These are phyloP conservation scores for Logfia minima DNA, from an alignment of 129 eudicot species.

Conservation along the genomic window DNA sequence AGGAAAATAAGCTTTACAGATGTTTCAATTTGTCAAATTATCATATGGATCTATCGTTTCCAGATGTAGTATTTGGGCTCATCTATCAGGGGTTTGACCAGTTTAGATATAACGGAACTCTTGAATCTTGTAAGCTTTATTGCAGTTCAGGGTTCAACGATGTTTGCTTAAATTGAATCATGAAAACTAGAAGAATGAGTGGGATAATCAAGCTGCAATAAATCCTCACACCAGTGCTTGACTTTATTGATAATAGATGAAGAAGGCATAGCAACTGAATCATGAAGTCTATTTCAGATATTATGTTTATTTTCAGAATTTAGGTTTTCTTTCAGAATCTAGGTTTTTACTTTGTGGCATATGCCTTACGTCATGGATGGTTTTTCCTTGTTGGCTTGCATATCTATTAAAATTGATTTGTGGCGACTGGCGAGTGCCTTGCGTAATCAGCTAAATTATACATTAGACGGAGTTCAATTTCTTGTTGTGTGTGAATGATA, in stretches of 20 bases:
- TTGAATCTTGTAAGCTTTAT: not conserved
- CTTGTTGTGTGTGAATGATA: not conserved
- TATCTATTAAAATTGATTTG: not conserved
- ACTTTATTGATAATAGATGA: too few species aligned
- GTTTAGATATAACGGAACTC: not conserved
- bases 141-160: not conserved
- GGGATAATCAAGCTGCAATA: too few species aligned
- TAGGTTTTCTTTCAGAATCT: not conserved
- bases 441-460: not conserved
- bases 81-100: too few species aligned
- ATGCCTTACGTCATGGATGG: not conserved
- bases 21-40: too few species aligned
- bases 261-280: too few species aligned
- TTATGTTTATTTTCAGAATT: not conserved
- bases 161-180: not conserved
- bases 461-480: not conserved
- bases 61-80: too few species aligned
- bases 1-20: too few species aligned
- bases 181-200: too few species aligned
- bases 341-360: not conserved
- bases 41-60: too few species aligned
- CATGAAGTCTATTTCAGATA: constrained; percentile 10
- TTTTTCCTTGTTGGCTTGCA: not conserved
- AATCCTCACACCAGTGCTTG: too few species aligned
- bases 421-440: not conserved